phyloP scores from a whole-genome alignment of 441 rosid genomes.

The Erysimum pusillum region DNA sequence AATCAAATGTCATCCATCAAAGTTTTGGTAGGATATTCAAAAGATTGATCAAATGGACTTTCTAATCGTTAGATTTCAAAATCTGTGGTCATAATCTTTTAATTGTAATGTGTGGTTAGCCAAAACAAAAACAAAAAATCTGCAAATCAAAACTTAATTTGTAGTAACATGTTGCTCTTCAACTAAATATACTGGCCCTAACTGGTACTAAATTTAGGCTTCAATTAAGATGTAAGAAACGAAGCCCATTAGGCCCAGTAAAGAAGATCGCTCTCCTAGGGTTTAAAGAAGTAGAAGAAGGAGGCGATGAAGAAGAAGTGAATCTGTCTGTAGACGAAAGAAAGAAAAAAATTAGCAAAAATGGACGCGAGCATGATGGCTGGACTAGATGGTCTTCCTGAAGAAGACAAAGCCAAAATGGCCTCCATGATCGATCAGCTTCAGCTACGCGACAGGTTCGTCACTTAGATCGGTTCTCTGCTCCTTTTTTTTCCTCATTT shows the following conservation, averaged over 20 bases:
- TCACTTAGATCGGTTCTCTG: too few species aligned
- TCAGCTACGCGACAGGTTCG: slow-evolving; percentile 91
- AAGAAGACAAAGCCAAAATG: slow-evolving; percentile 81
- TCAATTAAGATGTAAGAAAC: background rate
- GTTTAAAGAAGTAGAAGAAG: slow-evolving; percentile 30
- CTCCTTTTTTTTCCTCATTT: background rate
- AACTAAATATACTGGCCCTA: slow-evolving; percentile 19
- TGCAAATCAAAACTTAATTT: too few species aligned
- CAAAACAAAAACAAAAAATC: too few species aligned
- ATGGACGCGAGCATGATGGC: slow-evolving; percentile 93
- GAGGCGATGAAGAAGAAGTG: slow-evolving; percentile 30
- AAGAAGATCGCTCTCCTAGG: slow-evolving; percentile 36
- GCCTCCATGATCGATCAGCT: slow-evolving; percentile 86
- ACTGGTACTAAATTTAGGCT: background rate
- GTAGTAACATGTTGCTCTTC: too few species aligned
- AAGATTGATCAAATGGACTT: background rate
- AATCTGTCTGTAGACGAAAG: slow-evolving; percentile 16
- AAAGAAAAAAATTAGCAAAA: background rate
- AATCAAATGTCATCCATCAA: slow-evolving; percentile 1
- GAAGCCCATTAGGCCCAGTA: slow-evolving; percentile 31
- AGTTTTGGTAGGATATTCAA: background rate
- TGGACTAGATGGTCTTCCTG: slow-evolving; percentile 82
- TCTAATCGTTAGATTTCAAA: too few species aligned
- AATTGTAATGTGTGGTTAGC: too few species aligned
- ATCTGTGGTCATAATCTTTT: too few species aligned